Evolutionary conservation across 2,329 filamentous ascomycete species (phyloP).

Genomic region (Onygena corvina): DNA sequence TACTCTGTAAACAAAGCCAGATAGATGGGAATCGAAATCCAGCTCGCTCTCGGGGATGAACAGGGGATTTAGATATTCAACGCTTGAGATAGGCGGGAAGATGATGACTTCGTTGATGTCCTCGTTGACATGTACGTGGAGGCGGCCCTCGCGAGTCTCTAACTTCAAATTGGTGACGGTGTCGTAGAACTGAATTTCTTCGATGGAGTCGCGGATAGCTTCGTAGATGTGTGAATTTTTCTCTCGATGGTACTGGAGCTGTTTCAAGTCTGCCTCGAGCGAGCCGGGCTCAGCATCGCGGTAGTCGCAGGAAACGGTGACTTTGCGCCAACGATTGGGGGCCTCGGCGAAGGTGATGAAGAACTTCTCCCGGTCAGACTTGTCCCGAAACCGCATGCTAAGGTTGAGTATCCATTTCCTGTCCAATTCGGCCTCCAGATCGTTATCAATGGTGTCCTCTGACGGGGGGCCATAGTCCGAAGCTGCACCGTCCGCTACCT

Average conservation of each 20-base stretch:
- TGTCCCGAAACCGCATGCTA: slow-evolving; percentile 95
- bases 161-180: slow-evolving; percentile 94
- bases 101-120: slow-evolving; percentile 87
- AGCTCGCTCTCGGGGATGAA: slow-evolving; percentile 60
- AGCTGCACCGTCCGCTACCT: not conserved
- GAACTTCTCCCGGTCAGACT: slow-evolving; percentile 88
- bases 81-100: slow-evolving; percentile 61
- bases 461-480: slow-evolving; percentile 20
- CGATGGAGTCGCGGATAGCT: slow-evolving; percentile 78
- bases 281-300: slow-evolving; percentile 66
- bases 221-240: slow-evolving; percentile 91
- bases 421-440: slow-evolving; percentile 53
- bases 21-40: slow-evolving; percentile 81
- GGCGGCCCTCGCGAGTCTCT: slow-evolving; percentile 70
- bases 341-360: slow-evolving; percentile 87
- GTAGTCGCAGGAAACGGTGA: slow-evolving; percentile 92
- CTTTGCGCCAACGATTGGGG: slow-evolving; percentile 66
- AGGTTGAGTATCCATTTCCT: slow-evolving; percentile 89
- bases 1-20: slow-evolving; percentile 95
- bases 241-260: slow-evolving; percentile 71
- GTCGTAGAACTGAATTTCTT: slow-evolving; percentile 91
- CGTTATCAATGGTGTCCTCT: slow-evolving; percentile 22
- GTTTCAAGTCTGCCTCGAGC: slow-evolving; percentile 68
- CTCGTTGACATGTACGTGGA: slow-evolving; percentile 96
- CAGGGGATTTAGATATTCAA: slow-evolving; percentile 53